phyloP scores from a whole-genome alignment of 352 stramenopile genomes.

The Globisporangium paroecandrum region DNA sequence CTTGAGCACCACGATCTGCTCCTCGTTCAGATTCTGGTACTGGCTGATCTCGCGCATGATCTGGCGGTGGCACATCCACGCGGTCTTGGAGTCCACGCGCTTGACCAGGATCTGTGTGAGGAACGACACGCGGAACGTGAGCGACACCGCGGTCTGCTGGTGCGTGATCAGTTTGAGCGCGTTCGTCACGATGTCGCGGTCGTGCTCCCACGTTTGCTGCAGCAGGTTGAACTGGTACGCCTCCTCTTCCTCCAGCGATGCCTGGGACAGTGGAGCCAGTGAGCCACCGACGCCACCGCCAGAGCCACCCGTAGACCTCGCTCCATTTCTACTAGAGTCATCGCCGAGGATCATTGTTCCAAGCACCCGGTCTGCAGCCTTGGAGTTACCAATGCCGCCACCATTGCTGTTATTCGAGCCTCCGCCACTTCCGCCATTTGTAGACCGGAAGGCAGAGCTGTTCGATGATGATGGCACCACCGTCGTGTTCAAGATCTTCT shows the following conservation, averaged over 20 bases:
- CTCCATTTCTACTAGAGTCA: conserved; percentile 5
- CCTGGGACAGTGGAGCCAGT: not conserved
- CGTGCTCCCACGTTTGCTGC: conserved; percentile 62
- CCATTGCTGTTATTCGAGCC: not conserved
- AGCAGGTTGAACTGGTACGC: conserved; percentile 70
- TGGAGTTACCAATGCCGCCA: conserved; percentile 3
- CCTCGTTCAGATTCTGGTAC: conserved; percentile 63
- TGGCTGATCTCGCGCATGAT: conserved; percentile 76
- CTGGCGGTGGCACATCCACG: conserved; percentile 75
- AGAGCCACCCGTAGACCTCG: not conserved
- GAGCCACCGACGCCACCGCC: not conserved
- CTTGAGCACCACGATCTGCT: conserved; percentile 59
- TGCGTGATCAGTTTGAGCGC: conserved; percentile 60
- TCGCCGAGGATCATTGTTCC: conserved; percentile 12
- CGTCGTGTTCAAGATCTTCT: conserved; percentile 42
- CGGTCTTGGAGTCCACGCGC: conserved; percentile 70
- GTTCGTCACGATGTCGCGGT: conserved; percentile 43
- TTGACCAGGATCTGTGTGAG: conserved; percentile 59
- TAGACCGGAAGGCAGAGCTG: not conserved
- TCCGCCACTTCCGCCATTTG: conserved; percentile 1
- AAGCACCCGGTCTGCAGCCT: conserved; percentile 2
- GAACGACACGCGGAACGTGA: conserved; percentile 66
- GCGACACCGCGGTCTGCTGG: conserved; percentile 42
- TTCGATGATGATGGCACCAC: not conserved
- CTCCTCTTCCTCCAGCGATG: conserved; percentile 52